Evolutionary conservation across 257 asterid species (phyloP).

Genomic region (Pogostemon cablin): DNA sequence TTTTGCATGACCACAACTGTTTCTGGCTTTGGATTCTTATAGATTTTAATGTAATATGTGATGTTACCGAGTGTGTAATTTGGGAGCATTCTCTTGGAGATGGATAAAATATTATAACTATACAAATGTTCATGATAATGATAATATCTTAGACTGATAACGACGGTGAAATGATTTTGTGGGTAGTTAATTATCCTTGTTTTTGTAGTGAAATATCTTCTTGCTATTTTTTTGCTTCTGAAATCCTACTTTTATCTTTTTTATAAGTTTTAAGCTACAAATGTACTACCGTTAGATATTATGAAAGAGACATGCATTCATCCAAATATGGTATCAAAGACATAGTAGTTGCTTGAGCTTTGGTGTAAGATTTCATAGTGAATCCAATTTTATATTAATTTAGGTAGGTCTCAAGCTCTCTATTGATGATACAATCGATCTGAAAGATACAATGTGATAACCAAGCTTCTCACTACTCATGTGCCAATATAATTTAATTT

Average conservation of each 20-base stretch:
- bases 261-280: not conserved
- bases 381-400: too few relatives aligned
- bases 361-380: not conserved
- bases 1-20: slow-evolving; percentile 29
- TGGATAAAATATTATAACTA: slow-evolving; percentile 16
- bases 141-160: not conserved
- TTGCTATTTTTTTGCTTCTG: not conserved
- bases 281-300: not conserved
- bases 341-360: slow-evolving; percentile 10
- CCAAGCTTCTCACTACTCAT: too few relatives aligned
- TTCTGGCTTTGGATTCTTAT: slow-evolving; percentile 10
- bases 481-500: too few relatives aligned
- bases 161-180: slow-evolving; percentile 6
- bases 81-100: slow-evolving; percentile 1
- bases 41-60: slow-evolving; percentile 20
- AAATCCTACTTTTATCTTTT: not conserved
- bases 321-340: not conserved
- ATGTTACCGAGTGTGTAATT: slow-evolving; percentile 5
- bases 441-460: too few relatives aligned
- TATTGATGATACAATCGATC: too few relatives aligned
- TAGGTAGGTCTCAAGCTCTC: too few relatives aligned
- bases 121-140: not conserved
- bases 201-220: slow-evolving; percentile 13
- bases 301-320: slow-evolving; percentile 12
- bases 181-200: not conserved